Conservation (phyloP, 176 grass and related monocot species). For the Tillandsia leiboldiana region DNA sequence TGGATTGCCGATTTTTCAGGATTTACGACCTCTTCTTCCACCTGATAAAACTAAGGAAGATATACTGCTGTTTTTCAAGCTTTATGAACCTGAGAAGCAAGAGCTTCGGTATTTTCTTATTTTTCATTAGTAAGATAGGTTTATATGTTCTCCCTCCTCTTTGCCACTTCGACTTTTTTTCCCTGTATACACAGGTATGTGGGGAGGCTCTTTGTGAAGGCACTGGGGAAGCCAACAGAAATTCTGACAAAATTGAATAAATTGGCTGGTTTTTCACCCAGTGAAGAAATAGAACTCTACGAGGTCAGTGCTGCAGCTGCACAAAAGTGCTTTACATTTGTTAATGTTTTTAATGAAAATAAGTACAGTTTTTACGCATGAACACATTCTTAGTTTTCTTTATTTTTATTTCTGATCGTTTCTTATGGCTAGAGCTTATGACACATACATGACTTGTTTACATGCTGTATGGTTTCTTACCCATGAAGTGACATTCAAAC, state of each 20-base stretch:
- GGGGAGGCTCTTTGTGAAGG: slow-evolving; percentile 72
- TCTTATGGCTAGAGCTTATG: neutral
- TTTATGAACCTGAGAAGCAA: slow-evolving; percentile 80
- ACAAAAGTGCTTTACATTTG: neutral
- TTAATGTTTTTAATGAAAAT: no score
- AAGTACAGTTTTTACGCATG: neutral
- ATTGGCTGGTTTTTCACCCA: slow-evolving; percentile 62
- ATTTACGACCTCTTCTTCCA: slow-evolving; percentile 47
- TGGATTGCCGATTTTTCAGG: slow-evolving; percentile 28
- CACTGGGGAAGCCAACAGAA: slow-evolving; percentile 64
- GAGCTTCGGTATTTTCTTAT: slow-evolving; percentile 57
- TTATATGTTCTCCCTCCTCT: neutral
- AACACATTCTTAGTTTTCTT: neutral
- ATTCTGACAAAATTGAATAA: slow-evolving; percentile 70
- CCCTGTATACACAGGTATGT: slow-evolving; percentile 49
- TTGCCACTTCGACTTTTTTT: slow-evolving; percentile 7
- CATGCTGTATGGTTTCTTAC: neutral
- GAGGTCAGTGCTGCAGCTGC: slow-evolving; percentile 29
- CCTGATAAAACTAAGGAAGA: slow-evolving; percentile 82
- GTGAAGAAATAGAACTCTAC: slow-evolving; percentile 86
- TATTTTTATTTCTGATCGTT: neutral
- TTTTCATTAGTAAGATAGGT: slow-evolving; percentile 1
- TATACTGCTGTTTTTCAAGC: slow-evolving; percentile 90
- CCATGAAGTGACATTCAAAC: slow-evolving; percentile 9
- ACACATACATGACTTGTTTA: neutral